These are phyloP conservation scores for Breviolum minutum DNA, from an alignment of 73 alveolate species.

Conservation along the genomic window DNA sequence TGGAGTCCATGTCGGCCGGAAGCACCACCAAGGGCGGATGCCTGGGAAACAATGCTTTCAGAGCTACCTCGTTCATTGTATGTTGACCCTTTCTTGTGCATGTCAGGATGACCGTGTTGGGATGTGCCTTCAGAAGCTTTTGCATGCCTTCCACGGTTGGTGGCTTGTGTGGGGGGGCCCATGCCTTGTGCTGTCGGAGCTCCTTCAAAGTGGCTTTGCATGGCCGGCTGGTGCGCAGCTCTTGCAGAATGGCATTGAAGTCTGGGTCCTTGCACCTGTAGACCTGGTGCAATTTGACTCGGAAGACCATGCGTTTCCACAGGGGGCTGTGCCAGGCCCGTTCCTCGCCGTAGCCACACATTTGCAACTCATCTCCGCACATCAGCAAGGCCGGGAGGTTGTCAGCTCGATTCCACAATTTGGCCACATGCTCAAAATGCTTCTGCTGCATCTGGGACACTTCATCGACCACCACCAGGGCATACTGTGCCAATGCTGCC, in stretches of 20 bases:
- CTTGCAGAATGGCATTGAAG: neutral
- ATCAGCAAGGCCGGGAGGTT: neutral
- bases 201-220: neutral
- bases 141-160: neutral
- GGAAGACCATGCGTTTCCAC: neutral
- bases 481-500: neutral
- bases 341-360: conserved; percentile 19
- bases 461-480: conserved; percentile 28
- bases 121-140: neutral
- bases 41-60: neutral
- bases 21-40: neutral
- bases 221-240: neutral
- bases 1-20: neutral
- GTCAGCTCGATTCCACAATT: neutral
- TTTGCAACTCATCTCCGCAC: neutral
- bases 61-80: neutral
- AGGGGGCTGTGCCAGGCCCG: neutral
- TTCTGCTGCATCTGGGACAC: conserved; percentile 3
- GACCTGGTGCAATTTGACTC: neutral
- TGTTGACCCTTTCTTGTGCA: neutral
- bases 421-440: neutral
- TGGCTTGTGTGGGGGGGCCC: conserved; percentile 12
- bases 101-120: conserved; percentile 13
- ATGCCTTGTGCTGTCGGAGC: conserved; percentile 16
- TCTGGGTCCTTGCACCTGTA: conserved; percentile 28